phyloP scores from a whole-genome alignment of 2,329 filamentous ascomycete species.

The Xylaria sp. region DNA sequence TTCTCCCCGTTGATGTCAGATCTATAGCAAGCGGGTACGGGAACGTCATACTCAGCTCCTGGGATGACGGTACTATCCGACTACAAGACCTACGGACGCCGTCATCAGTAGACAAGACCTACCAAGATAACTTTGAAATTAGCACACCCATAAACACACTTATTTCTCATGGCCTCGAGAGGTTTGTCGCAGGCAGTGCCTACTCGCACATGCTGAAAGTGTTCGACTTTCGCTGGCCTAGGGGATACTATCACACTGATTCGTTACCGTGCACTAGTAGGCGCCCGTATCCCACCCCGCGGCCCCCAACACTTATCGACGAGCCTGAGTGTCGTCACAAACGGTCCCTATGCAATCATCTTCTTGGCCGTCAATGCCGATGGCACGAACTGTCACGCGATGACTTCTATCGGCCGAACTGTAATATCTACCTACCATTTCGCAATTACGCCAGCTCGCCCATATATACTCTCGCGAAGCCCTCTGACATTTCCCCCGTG shows the following conservation, averaged over 20 bases:
- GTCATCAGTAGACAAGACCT: constrained; percentile 53
- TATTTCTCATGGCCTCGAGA: constrained; percentile 55
- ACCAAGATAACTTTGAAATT: constrained; percentile 59
- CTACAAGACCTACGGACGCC: constrained; percentile 58
- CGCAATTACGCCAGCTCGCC: constrained; percentile 32
- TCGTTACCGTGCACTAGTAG: constrained; percentile 52
- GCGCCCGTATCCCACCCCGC: constrained; percentile 46
- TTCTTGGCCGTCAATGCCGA: constrained; percentile 45
- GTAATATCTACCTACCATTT: constrained; percentile 51
- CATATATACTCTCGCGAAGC: constrained; percentile 55
- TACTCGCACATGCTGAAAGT: constrained; percentile 52
- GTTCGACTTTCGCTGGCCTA: constrained; percentile 60
- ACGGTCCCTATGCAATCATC: constrained; percentile 44
- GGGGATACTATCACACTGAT: constrained; percentile 54
- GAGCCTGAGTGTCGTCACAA: constrained; percentile 27
- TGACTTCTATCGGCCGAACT: constrained; percentile 56
- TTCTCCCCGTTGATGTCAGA: constrained; percentile 50
- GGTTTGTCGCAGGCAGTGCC: constrained; percentile 57
- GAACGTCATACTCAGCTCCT: constrained; percentile 55
- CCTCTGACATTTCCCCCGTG: constrained; percentile 52
- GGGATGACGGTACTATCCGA: constrained; percentile 59
- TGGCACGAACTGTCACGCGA: constrained; percentile 54
- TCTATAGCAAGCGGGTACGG: constrained; percentile 43
- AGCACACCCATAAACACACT: constrained; percentile 53
- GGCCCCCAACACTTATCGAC: constrained; percentile 31